phyloP scores from a whole-genome alignment of 2,329 filamentous ascomycete species.

The Bertia moriformis region DNA sequence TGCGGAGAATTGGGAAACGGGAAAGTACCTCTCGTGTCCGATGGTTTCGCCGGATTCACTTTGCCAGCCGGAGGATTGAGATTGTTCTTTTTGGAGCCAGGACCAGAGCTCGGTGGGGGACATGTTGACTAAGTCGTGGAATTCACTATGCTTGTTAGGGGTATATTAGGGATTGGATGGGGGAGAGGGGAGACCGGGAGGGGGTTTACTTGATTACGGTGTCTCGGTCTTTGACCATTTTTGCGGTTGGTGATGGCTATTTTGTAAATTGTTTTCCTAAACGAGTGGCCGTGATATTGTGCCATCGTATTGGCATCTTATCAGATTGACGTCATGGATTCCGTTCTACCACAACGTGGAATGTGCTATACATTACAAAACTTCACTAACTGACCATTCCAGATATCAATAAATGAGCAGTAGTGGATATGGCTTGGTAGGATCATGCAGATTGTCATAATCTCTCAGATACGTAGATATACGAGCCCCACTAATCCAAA shows the following conservation, averaged over 20 bases:
- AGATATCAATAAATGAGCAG: no score
- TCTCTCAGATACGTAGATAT: no score
- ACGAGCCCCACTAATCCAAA: no score
- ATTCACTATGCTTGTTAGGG: slow-evolving; percentile 37
- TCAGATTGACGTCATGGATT: slow-evolving; percentile 1
- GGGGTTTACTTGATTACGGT: not conserved
- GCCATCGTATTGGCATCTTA: not conserved
- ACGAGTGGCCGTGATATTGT: not conserved
- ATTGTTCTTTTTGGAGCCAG: slow-evolving; percentile 35
- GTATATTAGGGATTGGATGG: not conserved
- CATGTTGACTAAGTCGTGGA: slow-evolving; percentile 48
- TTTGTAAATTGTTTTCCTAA: not conserved
- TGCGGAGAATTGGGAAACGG: not conserved
- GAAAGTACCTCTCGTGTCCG: slow-evolving; percentile 24
- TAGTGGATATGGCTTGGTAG: no score
- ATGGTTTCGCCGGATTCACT: slow-evolving; percentile 39
- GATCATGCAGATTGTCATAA: no score
- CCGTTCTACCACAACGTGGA: no score
- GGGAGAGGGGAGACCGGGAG: not conserved
- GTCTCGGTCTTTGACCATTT: not conserved
- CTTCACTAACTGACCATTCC: no score
- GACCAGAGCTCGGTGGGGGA: slow-evolving; percentile 32
- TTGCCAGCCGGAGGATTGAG: slow-evolving; percentile 32
- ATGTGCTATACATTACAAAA: no score
- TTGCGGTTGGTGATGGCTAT: not conserved